Evolutionary conservation across 2,329 filamentous ascomycete species (phyloP).

Genomic region (Macroventuria anomochaeta): DNA sequence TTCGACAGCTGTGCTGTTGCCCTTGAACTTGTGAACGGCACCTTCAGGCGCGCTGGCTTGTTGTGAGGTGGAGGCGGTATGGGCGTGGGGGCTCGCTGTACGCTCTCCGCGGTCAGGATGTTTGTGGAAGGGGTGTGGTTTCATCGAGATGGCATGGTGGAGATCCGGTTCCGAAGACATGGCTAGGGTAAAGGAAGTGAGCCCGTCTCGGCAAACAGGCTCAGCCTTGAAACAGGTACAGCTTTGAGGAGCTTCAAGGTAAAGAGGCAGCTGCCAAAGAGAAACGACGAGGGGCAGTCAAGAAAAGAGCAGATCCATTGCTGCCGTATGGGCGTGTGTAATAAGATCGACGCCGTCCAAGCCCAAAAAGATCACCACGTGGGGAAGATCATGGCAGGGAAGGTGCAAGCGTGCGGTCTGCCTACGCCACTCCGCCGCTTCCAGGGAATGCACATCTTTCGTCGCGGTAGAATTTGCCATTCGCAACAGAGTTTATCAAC

Average conservation of each 20-base stretch:
- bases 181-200: not conserved
- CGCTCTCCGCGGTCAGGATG: slow-evolving; percentile 38
- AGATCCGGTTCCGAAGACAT: slow-evolving; percentile 55
- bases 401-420: slow-evolving; percentile 5
- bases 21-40: slow-evolving; percentile 33
- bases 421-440: slow-evolving; percentile 9
- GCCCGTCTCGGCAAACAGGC: not conserved
- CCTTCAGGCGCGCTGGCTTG: slow-evolving; percentile 23
- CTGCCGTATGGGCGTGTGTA: slow-evolving; percentile 1
- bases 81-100: slow-evolving; percentile 39
- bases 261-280: not conserved
- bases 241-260: not conserved
- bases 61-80: slow-evolving; percentile 26
- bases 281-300: not conserved
- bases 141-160: slow-evolving; percentile 56
- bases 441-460: not conserved
- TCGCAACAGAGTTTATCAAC: too few species aligned
- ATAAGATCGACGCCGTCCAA: slow-evolving; percentile 16
- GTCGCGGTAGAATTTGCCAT: not conserved
- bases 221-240: not conserved
- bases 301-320: not conserved
- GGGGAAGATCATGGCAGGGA: slow-evolving; percentile 19
- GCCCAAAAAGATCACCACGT: slow-evolving; percentile 20
- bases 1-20: slow-evolving; percentile 51
- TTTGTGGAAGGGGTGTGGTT: slow-evolving; percentile 53